Percentiles rank a stretch among this genome's conserved stretches.
phyloP scores from a whole-genome alignment of 1,284 basidiomycete species.

The Ustilago cynodontis region DNA sequence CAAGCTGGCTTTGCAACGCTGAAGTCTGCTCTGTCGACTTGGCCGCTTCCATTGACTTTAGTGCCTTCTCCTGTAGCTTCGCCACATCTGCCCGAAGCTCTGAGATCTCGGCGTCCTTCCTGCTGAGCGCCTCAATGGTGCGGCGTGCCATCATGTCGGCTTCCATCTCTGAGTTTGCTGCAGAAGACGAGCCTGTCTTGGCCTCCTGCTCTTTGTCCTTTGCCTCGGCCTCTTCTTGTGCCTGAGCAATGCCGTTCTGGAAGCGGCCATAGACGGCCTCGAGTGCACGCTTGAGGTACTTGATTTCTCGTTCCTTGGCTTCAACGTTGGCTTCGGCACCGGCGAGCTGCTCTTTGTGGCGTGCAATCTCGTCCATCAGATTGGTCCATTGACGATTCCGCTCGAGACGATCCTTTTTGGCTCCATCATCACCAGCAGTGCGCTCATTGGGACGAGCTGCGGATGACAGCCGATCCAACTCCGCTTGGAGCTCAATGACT shows the following conservation, averaged over 20 bases:
- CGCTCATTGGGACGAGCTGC: slow-evolving; percentile 45
- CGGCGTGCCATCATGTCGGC: slow-evolving; percentile 79
- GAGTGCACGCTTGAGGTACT: slow-evolving; percentile 83
- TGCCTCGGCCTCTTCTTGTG: slow-evolving; percentile 59
- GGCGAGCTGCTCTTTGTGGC: slow-evolving; percentile 77
- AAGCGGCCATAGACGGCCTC: slow-evolving; percentile 86
- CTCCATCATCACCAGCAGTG: slow-evolving; percentile 48
- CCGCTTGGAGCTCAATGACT: slow-evolving; percentile 79
- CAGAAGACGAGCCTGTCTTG: slow-evolving; percentile 5
- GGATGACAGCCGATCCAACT: slow-evolving; percentile 75
- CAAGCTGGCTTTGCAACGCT: slow-evolving; percentile 17
- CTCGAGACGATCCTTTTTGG: slow-evolving; percentile 81
- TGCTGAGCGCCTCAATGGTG: slow-evolving; percentile 78
- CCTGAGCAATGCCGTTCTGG: slow-evolving; percentile 71
- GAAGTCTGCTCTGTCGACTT: slow-evolving; percentile 28
- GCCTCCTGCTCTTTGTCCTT: slow-evolving; percentile 37
- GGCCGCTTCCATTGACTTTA: slow-evolving; percentile 38
- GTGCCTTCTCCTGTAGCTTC: slow-evolving; percentile 56
- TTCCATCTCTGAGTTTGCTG: slow-evolving; percentile 71
- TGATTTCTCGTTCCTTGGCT: slow-evolving; percentile 79
- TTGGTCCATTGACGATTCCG: slow-evolving; percentile 83
- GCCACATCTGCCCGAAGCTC: slow-evolving; percentile 56
- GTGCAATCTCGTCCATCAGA: slow-evolving; percentile 81
- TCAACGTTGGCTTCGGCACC: slow-evolving; percentile 74
- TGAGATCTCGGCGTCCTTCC: slow-evolving; percentile 79